Evolutionary conservation across 176 grass and related monocot species (phyloP), one percentile per base, ranked within the genome.

Genomic region (Carex cristatella): DNA sequence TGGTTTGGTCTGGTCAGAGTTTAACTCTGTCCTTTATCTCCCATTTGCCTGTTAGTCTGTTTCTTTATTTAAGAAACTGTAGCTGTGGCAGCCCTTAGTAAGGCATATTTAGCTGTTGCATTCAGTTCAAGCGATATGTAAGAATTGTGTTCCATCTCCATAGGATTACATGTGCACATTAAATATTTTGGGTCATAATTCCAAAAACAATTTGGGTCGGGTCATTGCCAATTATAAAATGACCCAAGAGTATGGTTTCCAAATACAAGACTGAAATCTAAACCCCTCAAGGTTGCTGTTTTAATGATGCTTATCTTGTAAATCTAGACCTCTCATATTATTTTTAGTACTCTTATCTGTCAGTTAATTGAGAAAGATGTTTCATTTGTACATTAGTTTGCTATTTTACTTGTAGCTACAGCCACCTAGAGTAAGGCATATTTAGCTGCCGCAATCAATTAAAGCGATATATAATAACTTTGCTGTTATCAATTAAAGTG

Each of bases 361-460:
- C 71, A 49, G 7, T 15, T 55, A 76, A 31, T 54, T 55, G 7
- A 46, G n/a, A 31, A 76, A 77, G 14, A 33, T 32, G 11, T 77
- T 77, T 56, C 12, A 77, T 55, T 77, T 56, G 30, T 56, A 11
- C 23, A 30, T 77, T 77, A 77, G 49, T 77, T 77, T 77, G 73
- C 49, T 32, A 77, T 31, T 32, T 53, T 16, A 32, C 5, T 55
- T 55, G 27, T 77, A 54, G 4, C 51, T 77, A 55, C 12, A 1
- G 23, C 7, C 15, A 11, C 18, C 46, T 28, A 53, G 0, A 53
- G 70, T 74, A 30, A 51, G 71, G 18, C 42, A 75, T 53, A 53
- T 53, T 54, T 32, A 31, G 48, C 46, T 76, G 61, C 49, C 5
- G 4, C 73, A 56, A 77, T 77, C 19, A 56, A n/a, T 77, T 77